Percentiles rank a stretch among this genome's conserved stretches.
These are phyloP conservation scores for Beauveria medogensis DNA, from an alignment of 2,329 filamentous ascomycete species.

Conservation along the genomic window DNA sequence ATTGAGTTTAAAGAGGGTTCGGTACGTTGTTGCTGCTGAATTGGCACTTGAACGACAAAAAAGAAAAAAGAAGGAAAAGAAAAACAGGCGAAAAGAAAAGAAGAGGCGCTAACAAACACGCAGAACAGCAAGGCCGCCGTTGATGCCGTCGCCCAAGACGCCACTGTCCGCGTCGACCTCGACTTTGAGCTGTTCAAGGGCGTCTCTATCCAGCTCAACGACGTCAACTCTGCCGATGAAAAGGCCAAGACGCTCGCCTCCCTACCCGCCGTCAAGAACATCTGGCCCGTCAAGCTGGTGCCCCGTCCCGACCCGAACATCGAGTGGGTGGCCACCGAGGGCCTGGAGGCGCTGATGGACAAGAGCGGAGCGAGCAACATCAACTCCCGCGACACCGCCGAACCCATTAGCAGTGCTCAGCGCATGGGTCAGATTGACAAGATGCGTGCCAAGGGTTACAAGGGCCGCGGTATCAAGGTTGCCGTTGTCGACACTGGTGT, in stretches of 20 bases:
- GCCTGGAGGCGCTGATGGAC: conserved; percentile 4
- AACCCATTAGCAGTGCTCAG: conserved; percentile 36
- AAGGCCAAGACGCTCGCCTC: conserved; percentile 32
- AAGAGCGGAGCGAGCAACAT: not conserved
- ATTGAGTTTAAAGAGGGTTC: conserved; percentile 44
- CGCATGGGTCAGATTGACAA: conserved; percentile 49
- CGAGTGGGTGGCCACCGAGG: conserved; percentile 32
- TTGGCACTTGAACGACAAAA: too few species aligned
- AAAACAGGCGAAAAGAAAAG: too few species aligned
- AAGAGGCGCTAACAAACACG: not conserved
- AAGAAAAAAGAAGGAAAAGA: too few species aligned
- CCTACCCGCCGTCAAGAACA: conserved; percentile 37
- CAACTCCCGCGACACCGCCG: conserved; percentile 13
- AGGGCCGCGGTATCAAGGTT: conserved; percentile 44
- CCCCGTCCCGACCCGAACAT: conserved; percentile 36
- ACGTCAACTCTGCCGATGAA: conserved; percentile 35
- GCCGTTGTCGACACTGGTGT: conserved; percentile 47
- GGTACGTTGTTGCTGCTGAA: conserved; percentile 24
- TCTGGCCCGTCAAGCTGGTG: conserved; percentile 39
- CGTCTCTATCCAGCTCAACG: conserved; percentile 43
- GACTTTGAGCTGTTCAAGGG: conserved; percentile 46
- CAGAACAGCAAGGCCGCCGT: conserved; percentile 31
- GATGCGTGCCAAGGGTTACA: conserved; percentile 39
- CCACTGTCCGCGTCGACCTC: conserved; percentile 38
- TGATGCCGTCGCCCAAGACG: conserved; percentile 29